Percentiles rank a stretch among this genome's conserved stretches.
Conservation (phyloP, 371 early-diverging fungal species). For the Haplosporangium sp. region DNA sequence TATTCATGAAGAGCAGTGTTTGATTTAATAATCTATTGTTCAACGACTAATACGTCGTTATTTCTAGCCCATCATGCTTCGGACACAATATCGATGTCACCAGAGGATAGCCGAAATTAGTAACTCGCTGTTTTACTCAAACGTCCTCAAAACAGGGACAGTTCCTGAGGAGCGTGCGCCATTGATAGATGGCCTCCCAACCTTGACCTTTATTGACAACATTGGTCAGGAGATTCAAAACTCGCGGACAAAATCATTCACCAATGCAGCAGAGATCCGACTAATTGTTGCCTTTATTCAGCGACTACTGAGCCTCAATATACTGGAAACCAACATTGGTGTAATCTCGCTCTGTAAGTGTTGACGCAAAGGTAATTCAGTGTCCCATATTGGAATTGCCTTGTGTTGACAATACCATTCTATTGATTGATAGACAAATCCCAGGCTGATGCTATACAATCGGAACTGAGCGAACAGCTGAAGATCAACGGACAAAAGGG, state of each 20-base stretch:
- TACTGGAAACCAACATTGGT: constrained; percentile 65
- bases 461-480: constrained; percentile 39
- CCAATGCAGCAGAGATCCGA: constrained; percentile 67
- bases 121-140: constrained; percentile 83
- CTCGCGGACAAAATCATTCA: constrained; percentile 59
- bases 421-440: constrained; percentile 65
- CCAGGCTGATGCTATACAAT: constrained; percentile 67
- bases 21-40: background rate
- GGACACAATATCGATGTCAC: constrained; percentile 94
- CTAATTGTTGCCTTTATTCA: constrained; percentile 59
- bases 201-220: constrained; percentile 76
- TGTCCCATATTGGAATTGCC: background rate
- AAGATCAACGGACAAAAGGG: constrained; percentile 35
- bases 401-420: background rate
- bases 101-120: constrained; percentile 82
- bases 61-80: constrained; percentile 70
- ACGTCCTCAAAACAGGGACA: constrained; percentile 69
- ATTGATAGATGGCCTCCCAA: constrained; percentile 68
- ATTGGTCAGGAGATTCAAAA: constrained; percentile 62
- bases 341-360: constrained; percentile 76
- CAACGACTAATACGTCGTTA: background rate
- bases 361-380: constrained; percentile 54
- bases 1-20: background rate
- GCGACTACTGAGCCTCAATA: constrained; percentile 55
- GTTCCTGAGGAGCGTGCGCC: constrained; percentile 61